Conservation (phyloP, 495 filamentous ascomycete species). For the Aspergillus sclerotiicarbonarius region DNA sequence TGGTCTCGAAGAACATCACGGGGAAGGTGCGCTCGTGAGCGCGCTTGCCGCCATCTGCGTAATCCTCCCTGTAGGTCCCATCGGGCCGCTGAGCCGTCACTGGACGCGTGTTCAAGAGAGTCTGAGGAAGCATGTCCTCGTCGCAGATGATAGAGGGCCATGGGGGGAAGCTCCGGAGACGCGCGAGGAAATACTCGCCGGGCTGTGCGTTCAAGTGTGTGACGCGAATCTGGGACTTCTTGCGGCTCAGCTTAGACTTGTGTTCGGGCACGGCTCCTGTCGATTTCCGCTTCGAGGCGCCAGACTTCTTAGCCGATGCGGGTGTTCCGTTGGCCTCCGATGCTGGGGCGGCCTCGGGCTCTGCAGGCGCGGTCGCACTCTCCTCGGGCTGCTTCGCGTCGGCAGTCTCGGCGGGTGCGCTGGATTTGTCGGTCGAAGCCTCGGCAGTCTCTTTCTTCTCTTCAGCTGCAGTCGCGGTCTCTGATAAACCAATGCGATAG, state of each 20-base stretch:
- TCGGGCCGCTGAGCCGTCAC: conserved; percentile 77
- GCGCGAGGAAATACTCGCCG: conserved; percentile 81
- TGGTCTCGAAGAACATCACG: conserved; percentile 89
- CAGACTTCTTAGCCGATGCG: conserved; percentile 42
- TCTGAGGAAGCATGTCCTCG: conserved; percentile 81
- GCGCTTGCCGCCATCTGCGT: conserved; percentile 78
- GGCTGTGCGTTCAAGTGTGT: conserved; percentile 75
- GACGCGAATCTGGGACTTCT: conserved; percentile 70
- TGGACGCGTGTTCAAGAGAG: conserved; percentile 67
- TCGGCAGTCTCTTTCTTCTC: conserved; percentile 32
- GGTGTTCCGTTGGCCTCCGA: conserved; percentile 46
- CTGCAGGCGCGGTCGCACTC: conserved; percentile 24
- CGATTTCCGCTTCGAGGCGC: conserved; percentile 62
- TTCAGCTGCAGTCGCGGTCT: conserved; percentile 24
- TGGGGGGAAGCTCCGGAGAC: conserved; percentile 83
- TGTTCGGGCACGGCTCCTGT: conserved; percentile 61
- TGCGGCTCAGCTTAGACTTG: conserved; percentile 77
- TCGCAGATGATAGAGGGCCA: conserved; percentile 92
- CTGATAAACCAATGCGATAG: conserved; percentile 15
- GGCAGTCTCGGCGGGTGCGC: conserved; percentile 24
- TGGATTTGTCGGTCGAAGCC: conserved; percentile 26
- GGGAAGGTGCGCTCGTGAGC: conserved; percentile 80
- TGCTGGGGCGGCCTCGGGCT: conserved; percentile 25
- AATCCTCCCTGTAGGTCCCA: conserved; percentile 80
- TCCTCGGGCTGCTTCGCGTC: conserved; percentile 36